These are phyloP conservation scores for Colletotrichum horii DNA, from an alignment of 2,329 filamentous ascomycete genomes.

Conservation along the genomic window DNA sequence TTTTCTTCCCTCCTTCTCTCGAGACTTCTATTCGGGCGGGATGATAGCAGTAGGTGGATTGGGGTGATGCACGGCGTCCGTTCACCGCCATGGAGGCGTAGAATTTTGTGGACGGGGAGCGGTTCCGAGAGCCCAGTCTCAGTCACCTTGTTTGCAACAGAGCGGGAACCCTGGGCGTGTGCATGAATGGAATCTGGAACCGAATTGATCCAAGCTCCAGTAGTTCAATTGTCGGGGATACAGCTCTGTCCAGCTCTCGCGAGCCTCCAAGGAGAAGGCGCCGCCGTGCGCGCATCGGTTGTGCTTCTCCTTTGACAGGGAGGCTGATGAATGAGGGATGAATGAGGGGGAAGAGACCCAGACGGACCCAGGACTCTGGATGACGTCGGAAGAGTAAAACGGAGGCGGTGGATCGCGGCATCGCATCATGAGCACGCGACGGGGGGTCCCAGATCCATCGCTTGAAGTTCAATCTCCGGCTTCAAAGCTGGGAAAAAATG, in stretches of 20 bases:
- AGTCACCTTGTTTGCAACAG: conserved; percentile 11
- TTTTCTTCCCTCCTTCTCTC: neutral
- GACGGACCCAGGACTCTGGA: conserved; percentile 13
- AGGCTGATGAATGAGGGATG: neutral
- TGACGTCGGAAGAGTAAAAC: conserved; percentile 20
- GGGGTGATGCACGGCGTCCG: conserved; percentile 12
- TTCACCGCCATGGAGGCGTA: conserved; percentile 19
- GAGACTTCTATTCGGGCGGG: neutral
- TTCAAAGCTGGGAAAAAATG: conserved; percentile 10
- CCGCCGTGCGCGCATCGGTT: neutral
- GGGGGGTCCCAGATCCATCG: conserved; percentile 16
- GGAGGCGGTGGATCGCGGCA: conserved; percentile 19
- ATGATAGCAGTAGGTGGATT: conserved; percentile 16
- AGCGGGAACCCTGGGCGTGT: conserved; percentile 14
- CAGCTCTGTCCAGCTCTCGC: neutral
- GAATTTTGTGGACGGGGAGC: conserved; percentile 18
- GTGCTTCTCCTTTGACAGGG: neutral
- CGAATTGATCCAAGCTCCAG: conserved; percentile 9
- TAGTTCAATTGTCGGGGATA: neutral
- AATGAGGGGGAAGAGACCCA: neutral
- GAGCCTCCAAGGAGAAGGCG: neutral
- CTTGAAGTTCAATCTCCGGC: conserved; percentile 21
- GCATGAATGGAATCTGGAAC: conserved; percentile 15
- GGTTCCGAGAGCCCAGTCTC: conserved; percentile 14
- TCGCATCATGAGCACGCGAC: conserved; percentile 12